Percentiles rank a stretch among this genome's conserved stretches.
These are phyloP conservation scores for Mucuna pruriens DNA, from an alignment of 306 rosid species.

Conservation along the genomic window DNA sequence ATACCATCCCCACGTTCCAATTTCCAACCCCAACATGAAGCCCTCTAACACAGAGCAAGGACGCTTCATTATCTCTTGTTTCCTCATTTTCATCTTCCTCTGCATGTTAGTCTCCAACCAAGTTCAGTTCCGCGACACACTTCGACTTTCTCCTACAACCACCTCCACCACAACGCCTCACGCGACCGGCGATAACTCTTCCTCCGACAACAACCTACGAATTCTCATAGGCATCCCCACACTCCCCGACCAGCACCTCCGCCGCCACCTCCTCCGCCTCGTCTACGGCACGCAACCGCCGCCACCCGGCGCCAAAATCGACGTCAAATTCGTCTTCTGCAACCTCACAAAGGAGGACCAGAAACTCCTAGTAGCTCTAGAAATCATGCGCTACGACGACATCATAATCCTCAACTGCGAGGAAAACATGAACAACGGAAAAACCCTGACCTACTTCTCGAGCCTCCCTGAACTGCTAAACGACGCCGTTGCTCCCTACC, in stretches of 20 bases:
- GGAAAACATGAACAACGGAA: slow-evolving; percentile 78
- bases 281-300: slow-evolving; percentile 62
- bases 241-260: slow-evolving; percentile 71
- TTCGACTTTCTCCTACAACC: slow-evolving; percentile 35
- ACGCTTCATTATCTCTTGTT: slow-evolving; percentile 44
- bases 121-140: slow-evolving; percentile 28
- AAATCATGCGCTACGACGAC: slow-evolving; percentile 68
- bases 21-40: slow-evolving; percentile 7
- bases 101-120: slow-evolving; percentile 61
- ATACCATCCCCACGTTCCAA: neutral
- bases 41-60: slow-evolving; percentile 32
- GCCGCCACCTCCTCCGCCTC: slow-evolving; percentile 70
- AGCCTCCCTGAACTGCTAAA: slow-evolving; percentile 61
- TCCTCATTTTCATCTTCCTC: slow-evolving; percentile 59
- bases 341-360: slow-evolving; percentile 81
- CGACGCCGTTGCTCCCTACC: slow-evolving; percentile 36
- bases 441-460: slow-evolving; percentile 70
- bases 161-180: neutral
- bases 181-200: neutral
- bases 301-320: slow-evolving; percentile 49
- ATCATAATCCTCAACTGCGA: slow-evolving; percentile 71
- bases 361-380: slow-evolving; percentile 56
- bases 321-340: slow-evolving; percentile 69
- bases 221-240: slow-evolving; percentile 70
- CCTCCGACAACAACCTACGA: slow-evolving; percentile 44